phyloP scores from a whole-genome alignment of 345 rosid genomes.

The Excoecaria agallocha region DNA sequence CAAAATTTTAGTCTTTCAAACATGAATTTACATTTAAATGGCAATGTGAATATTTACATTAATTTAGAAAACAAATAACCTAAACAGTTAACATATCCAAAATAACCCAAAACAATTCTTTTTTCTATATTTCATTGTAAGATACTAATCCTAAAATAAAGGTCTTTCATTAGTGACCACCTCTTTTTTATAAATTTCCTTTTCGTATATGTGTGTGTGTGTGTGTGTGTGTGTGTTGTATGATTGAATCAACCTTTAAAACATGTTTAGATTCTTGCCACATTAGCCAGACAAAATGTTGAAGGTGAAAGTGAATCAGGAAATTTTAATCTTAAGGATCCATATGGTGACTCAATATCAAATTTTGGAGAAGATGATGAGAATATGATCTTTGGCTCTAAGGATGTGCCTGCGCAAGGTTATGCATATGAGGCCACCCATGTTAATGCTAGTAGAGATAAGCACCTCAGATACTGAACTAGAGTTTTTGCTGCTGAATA shows the following conservation, averaged over 20 bases:
- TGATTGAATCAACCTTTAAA: constrained; percentile 12
- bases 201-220: too few relatives aligned
- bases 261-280: constrained; percentile 64
- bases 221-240: too few relatives aligned
- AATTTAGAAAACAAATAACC: too few relatives aligned
- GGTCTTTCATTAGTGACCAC: too few relatives aligned
- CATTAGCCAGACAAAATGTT: constrained; percentile 54
- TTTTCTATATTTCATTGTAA: too few relatives aligned
- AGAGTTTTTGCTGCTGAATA: constrained; percentile 98
- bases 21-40: too few relatives aligned
- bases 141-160: too few relatives aligned
- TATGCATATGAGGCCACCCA: constrained; percentile 35
- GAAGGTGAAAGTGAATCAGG: constrained; percentile 43
- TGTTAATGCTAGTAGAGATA: constrained; percentile 57
- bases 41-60: too few relatives aligned
- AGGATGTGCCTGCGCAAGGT: constrained; percentile 44
- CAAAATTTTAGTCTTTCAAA: not conserved
- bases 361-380: constrained; percentile 87
- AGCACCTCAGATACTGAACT: constrained; percentile 87
- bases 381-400: constrained; percentile 77
- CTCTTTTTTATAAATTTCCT: too few relatives aligned
- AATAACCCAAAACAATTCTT: too few relatives aligned
- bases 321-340: constrained; percentile 37
- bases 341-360: too few relatives aligned
- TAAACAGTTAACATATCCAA: too few relatives aligned